These are phyloP conservation scores for Amanita jacksonii DNA, from an alignment of 768 basidiomycete genomes.

Conservation along the genomic window DNA sequence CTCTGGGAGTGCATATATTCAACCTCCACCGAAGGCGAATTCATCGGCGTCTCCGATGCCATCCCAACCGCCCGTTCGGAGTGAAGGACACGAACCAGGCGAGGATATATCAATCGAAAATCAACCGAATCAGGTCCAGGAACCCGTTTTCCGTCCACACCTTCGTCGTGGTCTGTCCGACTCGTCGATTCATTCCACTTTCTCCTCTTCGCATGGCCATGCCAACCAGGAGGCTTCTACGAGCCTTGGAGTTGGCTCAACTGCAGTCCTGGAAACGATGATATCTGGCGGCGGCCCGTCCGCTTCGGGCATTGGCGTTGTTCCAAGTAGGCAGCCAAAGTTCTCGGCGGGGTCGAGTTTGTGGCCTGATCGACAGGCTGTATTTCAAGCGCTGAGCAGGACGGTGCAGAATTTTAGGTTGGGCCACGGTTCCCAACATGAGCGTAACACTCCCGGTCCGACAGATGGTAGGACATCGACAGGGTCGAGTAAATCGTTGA, in stretches of 20 bases:
- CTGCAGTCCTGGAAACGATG: too few species aligned
- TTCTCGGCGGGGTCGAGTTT: conserved; percentile 11
- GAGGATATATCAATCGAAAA: background rate
- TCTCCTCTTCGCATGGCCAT: too few species aligned
- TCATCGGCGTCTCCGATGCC: background rate
- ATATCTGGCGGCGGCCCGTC: too few species aligned
- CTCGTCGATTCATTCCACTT: conserved; percentile 86
- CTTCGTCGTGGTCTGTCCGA: conserved; percentile 69
- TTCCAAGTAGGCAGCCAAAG: conserved; percentile 8
- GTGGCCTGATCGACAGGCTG: conserved; percentile 35
- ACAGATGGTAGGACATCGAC: too few species aligned
- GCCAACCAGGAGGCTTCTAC: too few species aligned
- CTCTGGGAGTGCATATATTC: conserved; percentile 36
- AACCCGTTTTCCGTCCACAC: background rate
- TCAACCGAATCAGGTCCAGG: background rate
- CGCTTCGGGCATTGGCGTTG: background rate
- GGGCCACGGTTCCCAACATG: conserved; percentile 1
- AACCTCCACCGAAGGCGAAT: background rate
- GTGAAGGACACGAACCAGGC: background rate
- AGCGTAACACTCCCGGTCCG: too few species aligned
- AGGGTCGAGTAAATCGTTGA: too few species aligned
- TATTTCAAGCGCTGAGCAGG: conserved; percentile 44
- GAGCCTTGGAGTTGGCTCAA: too few species aligned
- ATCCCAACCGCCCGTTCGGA: background rate
- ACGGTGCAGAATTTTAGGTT: conserved; percentile 41